Base-by-base conservation (phyloP, 2,329 filamentous ascomycete species). In the Fusarium sp. region DNA sequence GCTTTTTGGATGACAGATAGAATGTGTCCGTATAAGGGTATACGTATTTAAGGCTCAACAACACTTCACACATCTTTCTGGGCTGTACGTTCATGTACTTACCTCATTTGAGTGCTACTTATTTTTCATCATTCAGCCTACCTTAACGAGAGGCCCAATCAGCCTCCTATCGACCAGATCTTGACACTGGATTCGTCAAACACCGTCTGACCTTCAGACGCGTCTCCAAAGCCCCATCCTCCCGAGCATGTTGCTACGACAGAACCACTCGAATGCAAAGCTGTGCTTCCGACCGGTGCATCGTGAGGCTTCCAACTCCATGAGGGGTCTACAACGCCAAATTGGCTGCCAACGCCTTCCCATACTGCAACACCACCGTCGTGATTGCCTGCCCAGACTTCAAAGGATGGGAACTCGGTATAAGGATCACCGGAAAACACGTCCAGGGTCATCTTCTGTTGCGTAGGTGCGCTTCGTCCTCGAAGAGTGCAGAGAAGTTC, bases 331-430 rank as follows among this genome's bases (percentile, higher is more conserved):
- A 81, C 74, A 9, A 80, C 78, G 18, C 87, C 87, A 46, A 81
- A 82, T 4, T 67, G 70, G 41, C 76, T 78, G 27, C 88, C 88
- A 0, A 89, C 84, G 13, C 82, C 81, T 45, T 90, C 86, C 85
- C 87, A 91, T 9, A 90, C 84, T 46, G 82, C 81, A n/a, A 89
- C 85, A 5, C 78, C 74, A 3, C 89, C 88, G 65, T 84, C 80
- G 45, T 83, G 81, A 1, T 85, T 83, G 4, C 89, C 89, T 8
- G 86, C 86, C 89, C 89, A 91, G 47, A 91, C 82, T 75, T 91
- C 89, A 66, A 88, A 89, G 3, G 84, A 83, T 3, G 80, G 79
- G 0, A 66, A 58, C 4, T 71, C 61, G 0, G 67, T 72, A 16
- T 76, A 78, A 0, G 73, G 75, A 6, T 74, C 65, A 7, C 82